Evolutionary conservation across 805 yeast genomes (phyloP), one percentile per base, ranked within the genome.

Genomic region (Candida pini): DNA sequence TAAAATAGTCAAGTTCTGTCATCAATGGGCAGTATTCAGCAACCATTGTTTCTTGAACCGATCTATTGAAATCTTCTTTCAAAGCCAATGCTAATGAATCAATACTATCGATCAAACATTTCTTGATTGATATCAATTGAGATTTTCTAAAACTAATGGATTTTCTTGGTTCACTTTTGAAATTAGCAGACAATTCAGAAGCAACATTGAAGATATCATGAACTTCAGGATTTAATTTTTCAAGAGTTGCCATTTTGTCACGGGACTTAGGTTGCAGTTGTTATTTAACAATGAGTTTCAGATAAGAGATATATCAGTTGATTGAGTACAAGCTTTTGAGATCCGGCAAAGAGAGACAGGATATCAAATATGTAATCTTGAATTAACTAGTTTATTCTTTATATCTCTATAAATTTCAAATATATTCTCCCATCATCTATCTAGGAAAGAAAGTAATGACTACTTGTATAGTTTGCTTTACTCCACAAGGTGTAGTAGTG

Each of bases 121-220:
- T 78, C 61, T 80, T 82, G 14, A 88, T 49, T 48, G 79, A 75
- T 38, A 86, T 68, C 44, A 88, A 68, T 52, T 78, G 84, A 35
- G 73, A 64, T 44, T 73, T 64, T 31, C 95, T 68, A 51, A 50
- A 70, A 41, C 68, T 73, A 32, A 79, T 43, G n/a, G 74, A 58
- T 43, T 66, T 71, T 4, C 75, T 64, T 44, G 71, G 72, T 36
- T 70, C 69, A 6, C 60, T 43, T 19, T 53, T 49, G 56, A 69
- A 81, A 3, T 69, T 59, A 5, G 52, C 44, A 5, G 56, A 56
- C 9, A 80, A 60, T 13, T 53, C 49, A 8, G 60, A 39, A 30
- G 79, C 77, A 21, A 68, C 66, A 6, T 34, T 36, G 1, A 75
- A 68, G 39, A 82, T 78, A 14, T 66, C 71, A 1, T 53, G 64